Conservation (phyloP, 805 yeast species). For the Candida multigemmis region DNA sequence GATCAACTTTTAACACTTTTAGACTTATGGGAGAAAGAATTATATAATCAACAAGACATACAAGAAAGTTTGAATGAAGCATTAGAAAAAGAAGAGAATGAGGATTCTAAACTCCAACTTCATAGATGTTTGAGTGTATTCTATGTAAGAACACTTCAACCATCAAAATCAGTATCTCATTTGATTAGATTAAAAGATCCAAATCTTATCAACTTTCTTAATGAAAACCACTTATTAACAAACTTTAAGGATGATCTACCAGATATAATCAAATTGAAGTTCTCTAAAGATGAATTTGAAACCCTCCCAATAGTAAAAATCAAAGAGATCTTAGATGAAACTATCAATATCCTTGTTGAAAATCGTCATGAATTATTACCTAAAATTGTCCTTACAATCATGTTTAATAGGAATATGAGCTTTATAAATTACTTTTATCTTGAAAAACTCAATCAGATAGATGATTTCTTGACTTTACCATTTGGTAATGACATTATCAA, state of each 20-base stretch:
- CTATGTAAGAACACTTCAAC: constrained; percentile 49
- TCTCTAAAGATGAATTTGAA: constrained; percentile 24
- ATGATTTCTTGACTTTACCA: constrained; percentile 43
- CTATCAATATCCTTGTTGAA: constrained; percentile 49
- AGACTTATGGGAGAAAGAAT: constrained; percentile 45
- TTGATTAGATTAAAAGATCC: constrained; percentile 48
- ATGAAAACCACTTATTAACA: constrained; percentile 53
- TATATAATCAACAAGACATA: constrained; percentile 40
- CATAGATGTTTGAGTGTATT: constrained; percentile 41
- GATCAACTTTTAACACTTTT: constrained; percentile 34
- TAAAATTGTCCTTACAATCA: constrained; percentile 34
- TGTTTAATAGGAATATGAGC: constrained; percentile 34
- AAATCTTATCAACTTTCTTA: constrained; percentile 46
- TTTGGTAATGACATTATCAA: constrained; percentile 62
- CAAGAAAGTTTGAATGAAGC: constrained; percentile 38
- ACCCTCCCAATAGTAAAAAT: constrained; percentile 33
- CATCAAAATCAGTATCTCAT: constrained; percentile 55
- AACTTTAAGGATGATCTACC: constrained; percentile 43
- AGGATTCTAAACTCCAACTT: constrained; percentile 9
- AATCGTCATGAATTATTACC: constrained; percentile 62
- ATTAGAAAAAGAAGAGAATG: constrained; percentile 18
- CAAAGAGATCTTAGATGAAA: constrained; percentile 26
- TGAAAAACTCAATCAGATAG: constrained; percentile 45
- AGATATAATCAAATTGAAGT: constrained; percentile 35
- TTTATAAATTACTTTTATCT: constrained; percentile 58